Evolutionary conservation across 345 rosid species (phyloP), one percentile per base, ranked within the genome.

Genomic region (Populus deltoides): DNA sequence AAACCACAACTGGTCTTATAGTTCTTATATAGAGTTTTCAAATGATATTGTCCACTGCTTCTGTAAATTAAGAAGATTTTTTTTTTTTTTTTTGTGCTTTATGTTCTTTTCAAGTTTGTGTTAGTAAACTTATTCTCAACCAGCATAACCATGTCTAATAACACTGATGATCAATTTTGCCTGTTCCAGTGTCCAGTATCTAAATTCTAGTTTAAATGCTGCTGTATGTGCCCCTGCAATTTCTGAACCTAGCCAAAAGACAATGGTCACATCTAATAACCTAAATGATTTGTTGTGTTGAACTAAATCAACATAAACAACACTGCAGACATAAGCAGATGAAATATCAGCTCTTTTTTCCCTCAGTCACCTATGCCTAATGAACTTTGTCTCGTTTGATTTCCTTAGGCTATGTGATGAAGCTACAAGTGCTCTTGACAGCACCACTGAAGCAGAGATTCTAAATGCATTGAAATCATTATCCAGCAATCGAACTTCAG

Each of bases 371-470:
- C 15, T 49, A 75, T 49, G 62, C 16, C 67, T 41, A 61, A 17
- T 57, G 68, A 69, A 39, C 25, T 38, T 45, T 69, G 47, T 41
- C n/a, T 39, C 55, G 4, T 63, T 77, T 77, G 49, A 70, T 70
- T 35, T 86, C 77, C 41, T 70, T 88, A 94, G 98, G 94, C 76
- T 97, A 76, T 97, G 99, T 82, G 99, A 97, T 84, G 99, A 94
- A 87, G 99, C 97, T 80, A 94, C 99, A 1, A 94, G 97, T 90
- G 97, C 99, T 31, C 91, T 97, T 70, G 99, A 97, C 83, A 97
- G 98, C 88, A 94, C 99, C 27, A 97, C 99, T 18, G 98, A 97
- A 84, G 97, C 99, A 63, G 96, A 89, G 90, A 94, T 97, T 87
- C 82, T 94, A 68, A 90, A 71, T 82, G 98, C 99, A 57, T 81